Evolutionary conservation across 73 alveolate species (phyloP).

Genomic region (Paraurostyla sp.): DNA sequence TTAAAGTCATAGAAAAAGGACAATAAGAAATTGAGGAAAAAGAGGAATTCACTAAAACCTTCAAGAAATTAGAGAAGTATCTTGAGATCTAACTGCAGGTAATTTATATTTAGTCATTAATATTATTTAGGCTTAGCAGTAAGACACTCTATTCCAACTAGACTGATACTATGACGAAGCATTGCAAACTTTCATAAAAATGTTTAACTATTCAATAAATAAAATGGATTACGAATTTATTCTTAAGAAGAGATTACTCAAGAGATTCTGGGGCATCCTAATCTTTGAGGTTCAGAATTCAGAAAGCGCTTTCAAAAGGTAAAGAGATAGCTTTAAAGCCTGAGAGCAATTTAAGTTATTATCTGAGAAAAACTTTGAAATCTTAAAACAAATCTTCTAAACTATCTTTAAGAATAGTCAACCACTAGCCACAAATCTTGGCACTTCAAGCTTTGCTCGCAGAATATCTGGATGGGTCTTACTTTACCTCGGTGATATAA

Average conservation of each 20-base stretch:
- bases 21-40: neutral
- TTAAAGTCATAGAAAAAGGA: neutral
- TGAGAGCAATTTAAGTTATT: constrained; percentile 24
- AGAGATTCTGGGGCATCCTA: constrained; percentile 44
- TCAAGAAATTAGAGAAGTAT: constrained; percentile 16
- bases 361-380: constrained; percentile 46
- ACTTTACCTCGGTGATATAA: constrained; percentile 46
- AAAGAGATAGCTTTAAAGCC: constrained; percentile 31
- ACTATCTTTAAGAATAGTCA: neutral
- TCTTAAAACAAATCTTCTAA: constrained; percentile 2
- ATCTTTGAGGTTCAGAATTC: neutral
- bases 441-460: neutral
- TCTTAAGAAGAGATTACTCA: constrained; percentile 44
- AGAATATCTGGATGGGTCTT: constrained; percentile 53
- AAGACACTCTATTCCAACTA: neutral
- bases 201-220: neutral
- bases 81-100: constrained; percentile 19
- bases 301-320: neutral
- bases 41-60: constrained; percentile 14
- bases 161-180: constrained; percentile 47
- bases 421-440: neutral
- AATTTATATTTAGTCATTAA: neutral
- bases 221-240: neutral
- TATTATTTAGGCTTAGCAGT: neutral
- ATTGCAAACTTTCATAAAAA: neutral